Evolutionary conservation across 345 rosid species (phyloP), one percentile per base, ranked within the genome.

Genomic region (Mangifera indica): DNA sequence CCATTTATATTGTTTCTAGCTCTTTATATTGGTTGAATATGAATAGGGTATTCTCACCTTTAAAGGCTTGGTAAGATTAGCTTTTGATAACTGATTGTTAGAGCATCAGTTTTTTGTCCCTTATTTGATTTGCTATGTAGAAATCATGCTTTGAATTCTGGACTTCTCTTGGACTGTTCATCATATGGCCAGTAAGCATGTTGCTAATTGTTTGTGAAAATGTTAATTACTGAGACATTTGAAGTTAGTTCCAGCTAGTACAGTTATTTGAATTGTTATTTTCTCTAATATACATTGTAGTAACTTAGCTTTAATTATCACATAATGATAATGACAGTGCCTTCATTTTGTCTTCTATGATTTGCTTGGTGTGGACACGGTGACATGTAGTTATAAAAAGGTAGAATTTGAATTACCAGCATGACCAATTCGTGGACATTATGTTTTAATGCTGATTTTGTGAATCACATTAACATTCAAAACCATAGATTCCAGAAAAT

Each of bases 301-400:
- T 25, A 74, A n/a, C 60, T 70, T 59, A 48, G 26, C n/a, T 58
- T 58, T 18, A 34, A 25, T 26, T 49, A 34, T 46, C 18, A 60
- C 9, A 10, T 20, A 51, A 22, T 24, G 53, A 57, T 13, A n/a
- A 58, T 20, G 21, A 12, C 29, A 32, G 42, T 42, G 55, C 14
- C 20, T 21, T 63, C 53, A 25, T 44, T 29, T 65, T 2, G 56
- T n/a, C 13, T 26, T 44, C 9, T 1, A 8, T 10, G 5, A 49
- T 29, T 53, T 40, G 18, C 32, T 66, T n/a, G 59, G 26, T 10
- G 29, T 13, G 15, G 21, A 40, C 13, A 40, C 20, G 25, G 29
- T 20, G 34, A 7, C 17, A 22, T 25, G 15, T 11, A 2, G 26
- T 13, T 3, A 9, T 10, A 20, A 24, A 25, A 12, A 44, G n/a